phyloP scores from a whole-genome alignment of 106 monocot species.

The Narthecium ossifragum region DNA sequence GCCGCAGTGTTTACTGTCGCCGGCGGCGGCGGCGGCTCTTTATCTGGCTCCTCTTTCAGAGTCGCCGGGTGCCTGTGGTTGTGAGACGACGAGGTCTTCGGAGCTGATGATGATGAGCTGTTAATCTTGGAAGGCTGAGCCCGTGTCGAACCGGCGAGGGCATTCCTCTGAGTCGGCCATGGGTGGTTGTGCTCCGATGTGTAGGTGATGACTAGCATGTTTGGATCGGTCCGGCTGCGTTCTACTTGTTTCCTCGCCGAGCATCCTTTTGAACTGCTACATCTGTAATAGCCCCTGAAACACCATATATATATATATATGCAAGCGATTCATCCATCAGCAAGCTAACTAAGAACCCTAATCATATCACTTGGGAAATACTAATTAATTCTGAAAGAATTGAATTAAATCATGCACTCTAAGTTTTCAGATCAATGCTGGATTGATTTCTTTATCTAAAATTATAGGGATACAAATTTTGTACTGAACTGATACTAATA shows the following conservation, averaged over 20 bases:
- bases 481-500: no score
- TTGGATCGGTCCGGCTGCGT: slow-evolving; percentile 82
- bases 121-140: slow-evolving; percentile 20
- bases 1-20: no score
- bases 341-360: not conserved
- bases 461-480: no score
- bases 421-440: no score
- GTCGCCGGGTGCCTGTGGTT: not conserved
- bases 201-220: slow-evolving; percentile 96
- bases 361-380: no score
- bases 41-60: slow-evolving; percentile 7
- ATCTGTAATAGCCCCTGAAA: slow-evolving; percentile 95
- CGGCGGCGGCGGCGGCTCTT: no score
- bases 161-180: slow-evolving; percentile 83
- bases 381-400: no score
- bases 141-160: slow-evolving; percentile 49
- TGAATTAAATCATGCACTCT: no score
- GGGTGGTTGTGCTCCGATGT: slow-evolving; percentile 97
- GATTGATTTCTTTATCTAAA: no score
- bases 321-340: not conserved
- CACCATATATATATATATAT: not conserved
- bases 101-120: slow-evolving; percentile 1
- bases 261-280: slow-evolving; percentile 98
- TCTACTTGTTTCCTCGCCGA: slow-evolving; percentile 97
- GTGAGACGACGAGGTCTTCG: not conserved